Percentiles rank a stretch among this genome's conserved stretches.
phyloP scores from a whole-genome alignment of 1,284 basidiomycete species.

The Naganishia liquefaciens region DNA sequence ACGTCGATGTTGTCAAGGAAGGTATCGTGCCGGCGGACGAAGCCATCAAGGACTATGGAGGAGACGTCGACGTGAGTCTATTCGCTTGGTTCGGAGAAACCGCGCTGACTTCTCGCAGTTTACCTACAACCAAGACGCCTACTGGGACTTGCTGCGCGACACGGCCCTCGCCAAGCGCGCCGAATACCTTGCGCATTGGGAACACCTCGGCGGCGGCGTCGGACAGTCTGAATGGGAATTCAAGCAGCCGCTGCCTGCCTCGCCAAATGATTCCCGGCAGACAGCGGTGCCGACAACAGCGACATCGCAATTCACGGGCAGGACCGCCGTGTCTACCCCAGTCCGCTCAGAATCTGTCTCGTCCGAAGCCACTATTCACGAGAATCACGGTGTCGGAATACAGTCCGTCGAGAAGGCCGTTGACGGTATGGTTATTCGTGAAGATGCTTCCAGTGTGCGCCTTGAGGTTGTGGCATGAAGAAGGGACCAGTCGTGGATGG shows the following conservation, averaged over 20 bases:
- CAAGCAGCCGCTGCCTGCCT: slow-evolving; percentile 11
- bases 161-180: slow-evolving; percentile 28
- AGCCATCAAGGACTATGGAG: slow-evolving; percentile 30
- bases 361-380: slow-evolving; percentile 19
- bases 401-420: slow-evolving; percentile 16
- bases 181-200: slow-evolving; percentile 23
- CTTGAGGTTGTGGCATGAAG: neutral
- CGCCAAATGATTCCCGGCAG: neutral
- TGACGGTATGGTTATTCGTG: slow-evolving; percentile 16
- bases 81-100: neutral
- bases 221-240: slow-evolving; percentile 27
- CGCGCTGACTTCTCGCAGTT: slow-evolving; percentile 24
- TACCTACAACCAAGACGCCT: slow-evolving; percentile 32
- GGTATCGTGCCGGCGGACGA: slow-evolving; percentile 28
- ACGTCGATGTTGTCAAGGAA: slow-evolving; percentile 31
- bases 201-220: slow-evolving; percentile 24
- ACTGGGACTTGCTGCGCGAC: slow-evolving; percentile 30
- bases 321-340: neutral
- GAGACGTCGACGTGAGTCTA: slow-evolving; percentile 29
- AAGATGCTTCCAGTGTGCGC: neutral
- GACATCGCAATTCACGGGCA: neutral
- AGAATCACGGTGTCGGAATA: slow-evolving; percentile 23
- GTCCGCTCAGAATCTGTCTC: slow-evolving; percentile 17
- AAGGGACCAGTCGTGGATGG: neutral
- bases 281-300: neutral